A percentile compares a stretch with the other conserved stretches of the same genome.
Conservation (phyloP, 2,329 filamentous ascomycete genomes). For the Calonectria crousiana region DNA sequence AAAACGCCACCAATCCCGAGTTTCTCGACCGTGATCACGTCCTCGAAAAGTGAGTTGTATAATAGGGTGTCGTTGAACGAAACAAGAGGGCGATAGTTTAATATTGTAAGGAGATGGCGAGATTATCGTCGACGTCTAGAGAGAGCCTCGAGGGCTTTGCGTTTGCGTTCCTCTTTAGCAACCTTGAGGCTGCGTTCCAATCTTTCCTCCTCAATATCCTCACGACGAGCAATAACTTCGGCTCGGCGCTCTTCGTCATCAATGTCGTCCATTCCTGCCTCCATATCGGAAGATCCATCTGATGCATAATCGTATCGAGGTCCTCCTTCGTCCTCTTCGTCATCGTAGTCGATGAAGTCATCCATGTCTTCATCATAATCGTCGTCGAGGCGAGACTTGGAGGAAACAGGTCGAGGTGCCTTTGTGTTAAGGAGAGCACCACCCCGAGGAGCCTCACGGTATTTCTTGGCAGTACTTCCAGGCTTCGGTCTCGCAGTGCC, state of each 20-base stretch:
- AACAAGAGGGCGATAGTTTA: not conserved
- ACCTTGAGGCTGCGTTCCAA: slow-evolving; percentile 72
- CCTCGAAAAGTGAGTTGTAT: slow-evolving; percentile 14
- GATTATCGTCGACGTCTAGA: slow-evolving; percentile 45
- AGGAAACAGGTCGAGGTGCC: slow-evolving; percentile 42
- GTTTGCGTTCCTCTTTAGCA: slow-evolving; percentile 70
- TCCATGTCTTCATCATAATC: slow-evolving; percentile 75
- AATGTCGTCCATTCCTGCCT: slow-evolving; percentile 80
- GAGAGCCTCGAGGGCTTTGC: slow-evolving; percentile 53
- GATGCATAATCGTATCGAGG: slow-evolving; percentile 69
- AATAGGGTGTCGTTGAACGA: not conserved
- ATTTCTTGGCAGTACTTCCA: slow-evolving; percentile 47
- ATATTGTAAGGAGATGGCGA: not conserved
- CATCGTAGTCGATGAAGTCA: slow-evolving; percentile 72
- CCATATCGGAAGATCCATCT: slow-evolving; percentile 81
- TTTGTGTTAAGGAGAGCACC: slow-evolving; percentile 55
- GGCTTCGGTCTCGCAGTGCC: slow-evolving; percentile 73
- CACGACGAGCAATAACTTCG: slow-evolving; percentile 71
- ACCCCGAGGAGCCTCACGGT: slow-evolving; percentile 49
- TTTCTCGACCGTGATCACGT: slow-evolving; percentile 37
- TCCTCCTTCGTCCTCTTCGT: slow-evolving; percentile 62
- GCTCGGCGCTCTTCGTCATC: slow-evolving; percentile 77
- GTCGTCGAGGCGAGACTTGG: slow-evolving; percentile 61
- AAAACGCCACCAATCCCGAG: slow-evolving; percentile 34
- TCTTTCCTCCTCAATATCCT: slow-evolving; percentile 74